Evolutionary conservation across 306 rosid genomes (phyloP), one percentile per base, ranked within the genome.

Genomic region (Quercus suber): DNA sequence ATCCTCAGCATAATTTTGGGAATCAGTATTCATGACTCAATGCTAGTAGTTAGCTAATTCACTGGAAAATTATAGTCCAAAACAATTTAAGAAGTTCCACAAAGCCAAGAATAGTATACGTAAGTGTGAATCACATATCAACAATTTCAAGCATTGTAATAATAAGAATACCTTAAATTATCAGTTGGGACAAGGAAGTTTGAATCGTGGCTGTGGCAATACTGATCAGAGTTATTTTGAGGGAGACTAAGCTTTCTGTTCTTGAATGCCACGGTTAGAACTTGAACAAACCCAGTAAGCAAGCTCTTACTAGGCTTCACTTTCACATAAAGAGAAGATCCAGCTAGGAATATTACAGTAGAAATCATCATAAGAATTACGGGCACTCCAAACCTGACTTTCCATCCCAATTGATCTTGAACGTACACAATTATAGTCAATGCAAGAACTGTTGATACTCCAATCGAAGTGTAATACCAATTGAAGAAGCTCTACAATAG

Each of bases 321-420:
- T 77, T 86, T 88, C 65, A 79, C 77, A 55, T 86, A 88, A 13
- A 19, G 64, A 11, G 87, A 78, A 30, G 86, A 83, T 74, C 91
- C 91, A 55, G 74, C 10, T 17, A 83, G 1, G 79, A 86, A 86
- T 49, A 74, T 83, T 63, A 81, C 25, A 53, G 55, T 88, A 0
- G 88, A 79, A 57, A 88, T 7, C 7, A 79, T 5, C 82, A 88
- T 81, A 73, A 88, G 83, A 17, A 72, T 25, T 4, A 79, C 82
- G 30, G 89, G 91, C 27, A 88, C 70, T 71, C 83, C 91, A 72
- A 88, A 83, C 55, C 89, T 86, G 6, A 86, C 69, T 67, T 74
- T 82, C 91, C 91, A 88, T 55, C 91, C 91, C 6, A 83, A 73
- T 52, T 83, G 74, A 55, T 86, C 91, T 86, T 88, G 89, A 53